Evolutionary conservation across 176 grass and related monocot species (phyloP).

Genomic region (Urochloa ruziziensis): DNA sequence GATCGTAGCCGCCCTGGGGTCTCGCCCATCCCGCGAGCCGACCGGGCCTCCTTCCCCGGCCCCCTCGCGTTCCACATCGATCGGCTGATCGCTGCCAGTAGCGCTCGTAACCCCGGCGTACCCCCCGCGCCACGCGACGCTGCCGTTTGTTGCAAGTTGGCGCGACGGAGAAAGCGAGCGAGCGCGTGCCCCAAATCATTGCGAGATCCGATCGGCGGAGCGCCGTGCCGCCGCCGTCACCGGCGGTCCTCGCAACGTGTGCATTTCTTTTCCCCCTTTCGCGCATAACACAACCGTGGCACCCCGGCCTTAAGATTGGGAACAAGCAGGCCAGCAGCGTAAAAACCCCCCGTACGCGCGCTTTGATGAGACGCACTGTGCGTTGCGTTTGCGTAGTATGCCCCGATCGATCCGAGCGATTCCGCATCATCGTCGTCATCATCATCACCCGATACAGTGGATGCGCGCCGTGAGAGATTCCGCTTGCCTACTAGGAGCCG

Average conservation of each 20-base stretch:
- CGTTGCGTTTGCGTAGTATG: background rate
- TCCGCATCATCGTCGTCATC: background rate
- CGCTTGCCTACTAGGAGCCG: background rate
- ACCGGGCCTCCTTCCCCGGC: background rate
- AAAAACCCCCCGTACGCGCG: background rate
- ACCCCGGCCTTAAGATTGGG: too few species aligned
- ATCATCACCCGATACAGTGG: background rate
- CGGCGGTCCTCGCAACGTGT: too few species aligned
- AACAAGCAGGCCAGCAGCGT: too few species aligned
- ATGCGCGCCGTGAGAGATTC: conserved; percentile 7
- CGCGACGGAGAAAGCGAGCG: background rate
- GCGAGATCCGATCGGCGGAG: background rate
- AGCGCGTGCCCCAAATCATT: conserved; percentile 9
- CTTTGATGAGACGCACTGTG: background rate
- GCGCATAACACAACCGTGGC: too few species aligned
- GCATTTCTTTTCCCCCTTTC: too few species aligned
- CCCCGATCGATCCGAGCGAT: background rate
- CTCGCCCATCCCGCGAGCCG: background rate
- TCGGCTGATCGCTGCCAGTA: too few species aligned
- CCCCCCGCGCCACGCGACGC: too few species aligned
- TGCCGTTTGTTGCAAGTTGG: background rate
- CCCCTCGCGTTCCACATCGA: background rate
- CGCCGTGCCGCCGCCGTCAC: background rate
- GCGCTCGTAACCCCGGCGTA: too few species aligned
- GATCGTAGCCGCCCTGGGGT: too few species aligned